phyloP scores from a whole-genome alignment of 208 protist genomes.

The Trypanosoma lewisi region DNA sequence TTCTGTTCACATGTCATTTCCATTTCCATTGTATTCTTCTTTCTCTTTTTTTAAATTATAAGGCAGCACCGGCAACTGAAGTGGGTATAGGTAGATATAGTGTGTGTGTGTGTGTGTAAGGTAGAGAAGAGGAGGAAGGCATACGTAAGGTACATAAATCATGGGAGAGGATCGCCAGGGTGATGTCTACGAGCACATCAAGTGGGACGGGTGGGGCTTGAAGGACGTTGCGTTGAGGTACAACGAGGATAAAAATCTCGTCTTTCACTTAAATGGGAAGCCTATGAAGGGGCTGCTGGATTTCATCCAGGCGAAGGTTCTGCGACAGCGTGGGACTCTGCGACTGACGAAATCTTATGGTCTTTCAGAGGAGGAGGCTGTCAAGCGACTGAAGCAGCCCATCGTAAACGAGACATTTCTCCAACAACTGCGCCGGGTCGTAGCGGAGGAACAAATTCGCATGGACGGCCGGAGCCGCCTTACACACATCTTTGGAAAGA shows the following conservation, averaged over 20 bases:
- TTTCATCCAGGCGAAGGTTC: conserved; percentile 82
- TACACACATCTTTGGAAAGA: conserved; percentile 89
- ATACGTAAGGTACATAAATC: not conserved
- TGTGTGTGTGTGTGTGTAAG: not conserved
- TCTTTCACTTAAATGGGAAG: conserved; percentile 77
- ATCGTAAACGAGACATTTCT: conserved; percentile 82
- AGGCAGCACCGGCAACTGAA: no score
- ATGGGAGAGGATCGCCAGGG: conserved; percentile 6
- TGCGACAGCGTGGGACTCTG: conserved; percentile 37
- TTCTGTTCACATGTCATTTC: no score
- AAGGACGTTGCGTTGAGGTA: conserved; percentile 57
- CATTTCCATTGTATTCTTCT: no score
- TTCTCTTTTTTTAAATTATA: no score
- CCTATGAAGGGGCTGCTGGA: conserved; percentile 73
- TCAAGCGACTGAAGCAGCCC: conserved; percentile 60
- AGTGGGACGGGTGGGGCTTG: conserved; percentile 92
- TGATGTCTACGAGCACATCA: conserved; percentile 80
- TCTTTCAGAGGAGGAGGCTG: conserved; percentile 68
- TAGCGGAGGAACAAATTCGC: conserved; percentile 66
- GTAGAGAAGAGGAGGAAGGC: not conserved
- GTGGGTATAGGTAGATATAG: no score
- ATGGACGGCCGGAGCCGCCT: conserved; percentile 76
- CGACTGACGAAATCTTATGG: conserved; percentile 55
- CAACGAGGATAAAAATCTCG: conserved; percentile 49
- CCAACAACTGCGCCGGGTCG: conserved; percentile 42